Evolutionary conservation across 371 early-diverging fungal genomes (phyloP), one percentile per base, ranked within the genome.

Genomic region (Parasitella parasitica): DNA sequence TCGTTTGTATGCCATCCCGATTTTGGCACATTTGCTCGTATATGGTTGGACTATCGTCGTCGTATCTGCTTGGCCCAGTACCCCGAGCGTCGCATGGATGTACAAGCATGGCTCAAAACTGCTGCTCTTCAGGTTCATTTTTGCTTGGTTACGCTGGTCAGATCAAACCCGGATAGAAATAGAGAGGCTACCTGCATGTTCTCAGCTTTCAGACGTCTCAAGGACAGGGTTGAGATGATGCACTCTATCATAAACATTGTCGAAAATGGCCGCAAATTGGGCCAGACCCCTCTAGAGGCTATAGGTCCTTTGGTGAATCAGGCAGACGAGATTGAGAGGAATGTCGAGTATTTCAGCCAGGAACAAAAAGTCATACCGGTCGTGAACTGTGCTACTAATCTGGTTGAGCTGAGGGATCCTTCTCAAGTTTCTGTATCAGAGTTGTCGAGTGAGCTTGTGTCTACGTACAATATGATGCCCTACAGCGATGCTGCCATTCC

Each of bases 41-140:
- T 69, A 12, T 78, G 79, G 79, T 30, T 64, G 11, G 50, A 67
- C 0, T 63, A 70, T 18, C 76, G 70, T 38, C 56, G 61, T 6
- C 18, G 59, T 22, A 57, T 63, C 24, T 6, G 39, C 6, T 38
- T 71, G 4, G 66, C 73, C n/a, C 59, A 61, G n/a, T 46, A 64
- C 1, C 57, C 67, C 0, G 22, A 35, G 0, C 30, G 59, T 22
- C 61, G 69, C 9, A 22, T 59, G 0, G 13, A 16, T 6, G 59
- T 75, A 3, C 51, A 36, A 11, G 7, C 49, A 5, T 72, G 71
- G 69, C 57, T 72, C 2, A 35, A 49, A 2, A 36, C 28, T 15
- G 36, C 61, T 13, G 38, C 60, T 1, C 30, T 34, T 38, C 70
- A 70, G 18, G 57, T 70, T 24, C 54, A 59, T 4, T 57, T 18